These are phyloP conservation scores for Helianthus tuberosus DNA, from an alignment of 129 eudicot genomes.

Conservation along the genomic window DNA sequence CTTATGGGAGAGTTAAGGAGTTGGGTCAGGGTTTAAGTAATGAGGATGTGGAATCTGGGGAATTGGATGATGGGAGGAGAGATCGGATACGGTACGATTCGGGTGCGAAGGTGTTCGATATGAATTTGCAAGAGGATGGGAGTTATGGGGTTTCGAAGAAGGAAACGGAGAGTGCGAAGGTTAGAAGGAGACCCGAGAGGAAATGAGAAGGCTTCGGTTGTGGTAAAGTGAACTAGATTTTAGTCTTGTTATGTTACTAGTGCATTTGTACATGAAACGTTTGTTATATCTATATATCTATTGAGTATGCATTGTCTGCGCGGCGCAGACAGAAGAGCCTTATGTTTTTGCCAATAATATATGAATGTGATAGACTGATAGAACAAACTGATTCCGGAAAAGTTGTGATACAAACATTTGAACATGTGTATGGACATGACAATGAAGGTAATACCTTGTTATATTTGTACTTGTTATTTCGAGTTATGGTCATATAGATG, in stretches of 20 bases:
- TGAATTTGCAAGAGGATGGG: slow-evolving; percentile 82
- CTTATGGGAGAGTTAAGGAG: slow-evolving; percentile 53
- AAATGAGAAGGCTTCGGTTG: slow-evolving; percentile 19
- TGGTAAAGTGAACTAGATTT: slow-evolving; percentile 1
- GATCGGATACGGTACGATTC: background rate
- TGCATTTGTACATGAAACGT: slow-evolving; percentile 21
- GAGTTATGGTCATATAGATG: background rate
- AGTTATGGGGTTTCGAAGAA: slow-evolving; percentile 49
- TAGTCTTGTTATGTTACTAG: slow-evolving; percentile 5
- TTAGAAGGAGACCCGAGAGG: slow-evolving; percentile 16
- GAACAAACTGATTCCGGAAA: background rate
- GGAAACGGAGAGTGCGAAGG: slow-evolving; percentile 18
- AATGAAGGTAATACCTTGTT: background rate
- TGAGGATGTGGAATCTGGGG: background rate
- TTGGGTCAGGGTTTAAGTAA: slow-evolving; percentile 1
- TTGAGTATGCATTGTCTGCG: background rate
- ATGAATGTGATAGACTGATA: no score
- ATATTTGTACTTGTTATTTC: background rate
- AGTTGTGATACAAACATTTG: background rate
- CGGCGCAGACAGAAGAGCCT: no score
- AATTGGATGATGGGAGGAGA: no score
- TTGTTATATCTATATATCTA: background rate
- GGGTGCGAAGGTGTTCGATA: slow-evolving; percentile 54
- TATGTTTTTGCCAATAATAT: no score
- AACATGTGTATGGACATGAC: background rate